phyloP scores from a whole-genome alignment of 306 rosid genomes.

The Rubus parviflorus region DNA sequence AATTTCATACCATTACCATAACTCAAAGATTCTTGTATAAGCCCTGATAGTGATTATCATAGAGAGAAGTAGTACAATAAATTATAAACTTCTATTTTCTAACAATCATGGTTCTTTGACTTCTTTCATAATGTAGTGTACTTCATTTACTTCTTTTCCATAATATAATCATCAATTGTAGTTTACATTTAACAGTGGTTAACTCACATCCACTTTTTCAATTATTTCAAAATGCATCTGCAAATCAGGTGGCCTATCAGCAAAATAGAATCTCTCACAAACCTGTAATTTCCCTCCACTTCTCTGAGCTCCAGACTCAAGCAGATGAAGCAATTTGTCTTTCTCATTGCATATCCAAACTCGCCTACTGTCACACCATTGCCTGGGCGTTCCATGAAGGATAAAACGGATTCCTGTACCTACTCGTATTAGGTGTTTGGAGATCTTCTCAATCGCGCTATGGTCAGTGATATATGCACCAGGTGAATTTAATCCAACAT shows the following conservation, averaged over 20 bases:
- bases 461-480: conserved; percentile 69
- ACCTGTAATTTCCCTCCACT: conserved; percentile 53
- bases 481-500: conserved; percentile 75
- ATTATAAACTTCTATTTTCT: not conserved
- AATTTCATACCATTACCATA: not conserved
- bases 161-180: not conserved
- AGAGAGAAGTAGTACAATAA: no score
- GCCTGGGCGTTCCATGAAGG: conserved; percentile 93
- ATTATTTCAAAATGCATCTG: conserved; percentile 94
- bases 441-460: conserved; percentile 51
- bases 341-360: conserved; percentile 67
- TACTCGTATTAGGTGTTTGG: conserved; percentile 39
- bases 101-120: not conserved
- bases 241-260: conserved; percentile 53
- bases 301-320: conserved; percentile 48
- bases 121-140: not conserved
- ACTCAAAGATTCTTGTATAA: not conserved
- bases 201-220: conserved; percentile 54
- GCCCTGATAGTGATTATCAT: not conserved
- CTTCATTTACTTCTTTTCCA: not conserved
- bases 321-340: conserved; percentile 50
- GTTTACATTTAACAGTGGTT: not conserved
- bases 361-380: conserved; percentile 69
- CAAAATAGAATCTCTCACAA: conserved; percentile 54
- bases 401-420: conserved; percentile 43